These are phyloP conservation scores for Yarrowia sp. DNA, from an alignment of 805 yeast genomes.

Conservation along the genomic window DNA sequence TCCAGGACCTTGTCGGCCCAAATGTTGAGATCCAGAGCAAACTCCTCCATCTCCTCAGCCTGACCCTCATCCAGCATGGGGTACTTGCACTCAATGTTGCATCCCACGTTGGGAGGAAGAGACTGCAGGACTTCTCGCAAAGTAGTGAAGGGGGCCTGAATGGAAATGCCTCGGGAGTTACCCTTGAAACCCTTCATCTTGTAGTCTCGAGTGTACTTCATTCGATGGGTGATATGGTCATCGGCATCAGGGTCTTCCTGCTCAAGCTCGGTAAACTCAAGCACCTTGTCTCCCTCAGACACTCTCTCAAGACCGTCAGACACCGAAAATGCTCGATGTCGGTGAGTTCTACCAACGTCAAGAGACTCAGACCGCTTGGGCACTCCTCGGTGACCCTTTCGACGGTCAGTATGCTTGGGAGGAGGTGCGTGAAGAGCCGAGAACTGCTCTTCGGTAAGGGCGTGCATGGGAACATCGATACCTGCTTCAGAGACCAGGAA, in stretches of 20 bases:
- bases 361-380: constrained; percentile 37
- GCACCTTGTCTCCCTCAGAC: constrained; percentile 44
- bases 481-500: constrained; percentile 95
- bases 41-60: constrained; percentile 83
- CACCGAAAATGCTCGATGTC: constrained; percentile 53
- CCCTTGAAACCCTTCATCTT: constrained; percentile 88
- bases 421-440: constrained; percentile 40
- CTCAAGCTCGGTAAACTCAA: neutral
- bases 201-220: constrained; percentile 88
- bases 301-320: constrained; percentile 50
- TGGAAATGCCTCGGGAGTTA: constrained; percentile 85
- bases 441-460: constrained; percentile 87
- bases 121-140: constrained; percentile 82
- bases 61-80: constrained; percentile 96
- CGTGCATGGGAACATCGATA: constrained; percentile 95
- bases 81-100: constrained; percentile 92
- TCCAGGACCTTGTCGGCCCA: constrained; percentile 89
- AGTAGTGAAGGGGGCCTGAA: constrained; percentile 92
- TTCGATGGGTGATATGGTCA: constrained; percentile 46
- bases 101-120: constrained; percentile 83
- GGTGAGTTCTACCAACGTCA: constrained; percentile 41
- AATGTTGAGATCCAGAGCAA: constrained; percentile 80
- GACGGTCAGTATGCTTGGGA: constrained; percentile 17
- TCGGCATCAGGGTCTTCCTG: constrained; percentile 14
- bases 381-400: constrained; percentile 20